Conservation (phyloP, 2,329 filamentous ascomycete species). For the Leptographium procerum region DNA sequence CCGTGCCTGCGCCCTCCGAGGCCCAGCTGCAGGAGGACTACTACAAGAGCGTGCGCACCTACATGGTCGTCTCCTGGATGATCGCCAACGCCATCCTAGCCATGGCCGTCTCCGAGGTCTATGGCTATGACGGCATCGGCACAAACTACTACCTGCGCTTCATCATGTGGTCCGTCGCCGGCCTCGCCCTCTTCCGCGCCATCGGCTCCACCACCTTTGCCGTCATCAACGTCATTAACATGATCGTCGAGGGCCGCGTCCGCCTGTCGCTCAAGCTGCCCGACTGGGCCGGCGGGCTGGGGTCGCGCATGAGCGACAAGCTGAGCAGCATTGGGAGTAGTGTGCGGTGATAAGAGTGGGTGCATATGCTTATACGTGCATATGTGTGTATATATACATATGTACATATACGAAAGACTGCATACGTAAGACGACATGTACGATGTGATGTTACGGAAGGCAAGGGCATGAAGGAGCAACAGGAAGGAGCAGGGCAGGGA, state of each 20-base stretch:
- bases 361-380: not conserved
- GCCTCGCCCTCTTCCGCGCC: constrained; percentile 76
- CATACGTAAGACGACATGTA: too few species aligned
- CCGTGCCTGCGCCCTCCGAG: constrained; percentile 50
- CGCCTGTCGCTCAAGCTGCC: constrained; percentile 44
- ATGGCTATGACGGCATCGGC: constrained; percentile 57
- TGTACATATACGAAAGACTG: not conserved
- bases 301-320: constrained; percentile 32
- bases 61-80: constrained; percentile 97
- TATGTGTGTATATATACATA: too few species aligned
- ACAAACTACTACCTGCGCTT: constrained; percentile 87
- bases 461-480: too few species aligned
- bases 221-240: constrained; percentile 72
- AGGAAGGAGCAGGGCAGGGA: too few species aligned
- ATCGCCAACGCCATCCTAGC: constrained; percentile 81
- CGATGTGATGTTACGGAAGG: too few species aligned
- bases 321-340: constrained; percentile 38
- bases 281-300: constrained; percentile 33
- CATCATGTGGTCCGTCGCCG: constrained; percentile 85
- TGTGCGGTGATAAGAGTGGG: constrained; percentile 18
- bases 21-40: constrained; percentile 93
- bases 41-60: constrained; percentile 92
- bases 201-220: constrained; percentile 73
- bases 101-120: constrained; percentile 86
- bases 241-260: constrained; percentile 75